Base-by-base conservation (phyloP, 139 green algal species). In the Raphidocelis subcapitata region DNA sequence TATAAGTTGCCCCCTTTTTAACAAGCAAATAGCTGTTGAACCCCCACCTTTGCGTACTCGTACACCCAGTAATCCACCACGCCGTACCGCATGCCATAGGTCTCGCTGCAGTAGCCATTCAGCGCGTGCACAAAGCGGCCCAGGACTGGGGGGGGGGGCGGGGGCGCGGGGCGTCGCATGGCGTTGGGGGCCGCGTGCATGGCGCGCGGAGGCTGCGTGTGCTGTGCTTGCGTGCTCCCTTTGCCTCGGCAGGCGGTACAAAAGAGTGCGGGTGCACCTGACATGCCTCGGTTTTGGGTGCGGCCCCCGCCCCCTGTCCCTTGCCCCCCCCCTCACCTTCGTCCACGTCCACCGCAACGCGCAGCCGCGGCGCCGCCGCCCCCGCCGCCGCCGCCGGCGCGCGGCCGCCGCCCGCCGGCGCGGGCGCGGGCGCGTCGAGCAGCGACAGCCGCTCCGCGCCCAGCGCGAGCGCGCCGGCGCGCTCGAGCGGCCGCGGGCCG, bases 21-120 rank as follows among this genome's bases (percentile, higher is more conserved):
- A n/a, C n/a, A n/a, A n/a, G n/a, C n/a, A n/a, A n/a, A n/a, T n/a
- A n/a, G n/a, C n/a, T n/a, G n/a, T n/a, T n/a, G n/a, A n/a, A 49
- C 41, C 8, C 41, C 12, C 55, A 94, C 88, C 83, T 93, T 90
- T 26, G 88, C 91, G 83, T 96, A 97, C 68, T 97, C 87, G 52
- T 97, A 97, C 5, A 94, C 74, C 35, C 73, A 82, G 85, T 95
- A 97, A 76, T 97, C 89, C 0, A 60, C 16, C 0, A 95, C 79
- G 26, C 69, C 69, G 72, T 91, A 91, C 16, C 84, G 35, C 79
- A 93, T 84, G 67, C 69, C 81, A 68, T 96, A 91, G 26, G 67
- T 75, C 2, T 96, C 89, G 26, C 79, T 56, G 79, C 84, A 91
- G 51, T 91, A 97, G 51, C 74, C 55, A 73, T 96, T 97, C 0